Evolutionary conservation across 1,284 basidiomycete genomes (phyloP), one percentile per base, ranked within the genome.

Genomic region (Heterobasidion occidentale): DNA sequence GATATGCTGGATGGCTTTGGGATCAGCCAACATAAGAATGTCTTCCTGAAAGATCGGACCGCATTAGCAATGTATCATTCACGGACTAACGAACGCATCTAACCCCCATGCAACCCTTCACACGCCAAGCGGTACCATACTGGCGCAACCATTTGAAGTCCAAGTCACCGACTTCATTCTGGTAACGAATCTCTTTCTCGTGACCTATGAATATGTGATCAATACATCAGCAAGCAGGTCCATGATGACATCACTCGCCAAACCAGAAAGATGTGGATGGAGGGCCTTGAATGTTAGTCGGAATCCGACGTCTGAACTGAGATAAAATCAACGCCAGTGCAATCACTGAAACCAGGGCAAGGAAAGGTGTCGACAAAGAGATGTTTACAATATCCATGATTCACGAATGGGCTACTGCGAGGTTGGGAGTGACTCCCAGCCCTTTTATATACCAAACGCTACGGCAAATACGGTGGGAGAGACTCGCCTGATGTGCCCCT

Each of bases 1-100:
- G 34, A 68, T 57, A 51, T 68, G 62, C 42, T 68, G 64, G 15
- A 68, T n/a, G 1, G 61, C 67, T 63, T 66, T 62, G 6, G 64
- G 63, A 52, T 65, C 64, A 3, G 61, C 56, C 7, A 61, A 19
- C 36, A 58, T 54, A 14, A 63, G 58, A 7, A 45, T n/a, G 15
- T 62, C 60, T 38, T 52, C 47, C 63, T 61, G 15, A 15, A 11
- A 11, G 1, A 42, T 11, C 15, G 38, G 15, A 11, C 38, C 38
- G 38, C 9, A 42, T 42, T 11, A 42, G 38, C 15, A 42, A 11
- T 11, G 9, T 11, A 15, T 9, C 38, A 11, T 19, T 19, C 19
- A 19, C 19, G 19, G 19, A 42, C 38, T 15, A 42, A 15, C 9
- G 38, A 42, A 9, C 15, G 9, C 15, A 15, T 11, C 9, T 46